Evolutionary conservation across 306 rosid genomes (phyloP).

Genomic region (Fagus crenata): DNA sequence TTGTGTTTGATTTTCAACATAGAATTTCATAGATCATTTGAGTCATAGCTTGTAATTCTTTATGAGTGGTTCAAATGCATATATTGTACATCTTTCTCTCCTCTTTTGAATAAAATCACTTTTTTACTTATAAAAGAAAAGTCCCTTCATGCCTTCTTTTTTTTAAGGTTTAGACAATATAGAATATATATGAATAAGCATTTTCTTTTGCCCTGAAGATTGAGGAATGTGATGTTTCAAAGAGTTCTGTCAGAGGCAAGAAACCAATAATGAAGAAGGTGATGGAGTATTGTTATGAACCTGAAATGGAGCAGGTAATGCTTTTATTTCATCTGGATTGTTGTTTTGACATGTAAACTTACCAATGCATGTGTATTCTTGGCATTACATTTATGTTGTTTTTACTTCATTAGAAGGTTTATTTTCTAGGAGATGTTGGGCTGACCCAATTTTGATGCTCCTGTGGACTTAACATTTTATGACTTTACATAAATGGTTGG

Average conservation of each 20-base stretch:
- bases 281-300: conserved; percentile 98
- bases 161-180: conserved; percentile 15
- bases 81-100: too few relatives aligned
- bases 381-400: background rate
- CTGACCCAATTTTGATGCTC: too few relatives aligned
- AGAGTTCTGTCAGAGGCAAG: conserved; percentile 72
- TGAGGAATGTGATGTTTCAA: conserved; percentile 65
- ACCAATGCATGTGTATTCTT: background rate
- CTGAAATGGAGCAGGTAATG: conserved; percentile 97
- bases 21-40: background rate
- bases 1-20: conserved; percentile 16
- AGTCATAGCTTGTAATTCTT: too few relatives aligned
- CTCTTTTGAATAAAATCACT: too few relatives aligned
- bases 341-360: background rate
- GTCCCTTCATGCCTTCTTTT: conserved; percentile 19
- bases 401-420: background rate
- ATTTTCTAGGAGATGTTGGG: background rate
- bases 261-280: conserved; percentile 69
- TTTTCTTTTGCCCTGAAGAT: conserved; percentile 46
- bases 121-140: too few relatives aligned
- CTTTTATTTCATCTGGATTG: background rate
- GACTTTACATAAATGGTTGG: too few relatives aligned
- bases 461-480: too few relatives aligned
- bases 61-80: too few relatives aligned
- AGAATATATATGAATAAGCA: conserved; percentile 16